A percentile compares a stretch with the other conserved stretches of the same genome.
Conservation (phyloP, 1,284 basidiomycete species). For the Vanrija sp. region DNA sequence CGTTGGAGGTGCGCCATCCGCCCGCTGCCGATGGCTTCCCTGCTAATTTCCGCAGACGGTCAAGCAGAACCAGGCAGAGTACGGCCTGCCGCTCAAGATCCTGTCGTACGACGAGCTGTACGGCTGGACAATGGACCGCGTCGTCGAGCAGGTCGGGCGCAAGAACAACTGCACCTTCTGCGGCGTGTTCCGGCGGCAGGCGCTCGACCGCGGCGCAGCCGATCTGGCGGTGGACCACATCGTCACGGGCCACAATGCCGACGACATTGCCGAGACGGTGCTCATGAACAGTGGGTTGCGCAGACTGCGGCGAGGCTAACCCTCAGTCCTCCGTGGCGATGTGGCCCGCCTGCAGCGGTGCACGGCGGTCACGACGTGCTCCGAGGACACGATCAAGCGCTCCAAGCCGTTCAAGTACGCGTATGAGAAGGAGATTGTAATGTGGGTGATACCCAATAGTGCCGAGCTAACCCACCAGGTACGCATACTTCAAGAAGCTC, state of each 20-base stretch:
- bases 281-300: constrained; percentile 88
- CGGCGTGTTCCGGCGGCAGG: constrained; percentile 93
- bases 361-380: constrained; percentile 88
- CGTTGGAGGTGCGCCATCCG: constrained; percentile 67
- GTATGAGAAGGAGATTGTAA: constrained; percentile 99
- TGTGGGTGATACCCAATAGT: constrained; percentile 61
- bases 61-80: constrained; percentile 94
- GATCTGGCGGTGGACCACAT: constrained; percentile 92
- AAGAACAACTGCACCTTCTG: constrained; percentile 99
- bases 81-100: constrained; percentile 91
- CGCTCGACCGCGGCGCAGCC: constrained; percentile 88
- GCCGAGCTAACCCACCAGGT: constrained; percentile 56
- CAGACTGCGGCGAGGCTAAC: neutral
- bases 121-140: constrained; percentile 99
- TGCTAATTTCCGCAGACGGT: constrained; percentile 65
- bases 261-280: constrained; percentile 98
- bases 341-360: constrained; percentile 90
- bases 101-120: constrained; percentile 94
- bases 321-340: constrained; percentile 89
- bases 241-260: constrained; percentile 97
- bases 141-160: constrained; percentile 88
- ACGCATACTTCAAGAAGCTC: constrained; percentile 96
- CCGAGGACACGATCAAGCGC: constrained; percentile 89
- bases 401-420: constrained; percentile 99
- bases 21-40: neutral